A percentile compares a stretch with the other conserved stretches of the same genome.
phyloP scores from a whole-genome alignment of 495 filamentous ascomycete species.

The Cercophora sp. region DNA sequence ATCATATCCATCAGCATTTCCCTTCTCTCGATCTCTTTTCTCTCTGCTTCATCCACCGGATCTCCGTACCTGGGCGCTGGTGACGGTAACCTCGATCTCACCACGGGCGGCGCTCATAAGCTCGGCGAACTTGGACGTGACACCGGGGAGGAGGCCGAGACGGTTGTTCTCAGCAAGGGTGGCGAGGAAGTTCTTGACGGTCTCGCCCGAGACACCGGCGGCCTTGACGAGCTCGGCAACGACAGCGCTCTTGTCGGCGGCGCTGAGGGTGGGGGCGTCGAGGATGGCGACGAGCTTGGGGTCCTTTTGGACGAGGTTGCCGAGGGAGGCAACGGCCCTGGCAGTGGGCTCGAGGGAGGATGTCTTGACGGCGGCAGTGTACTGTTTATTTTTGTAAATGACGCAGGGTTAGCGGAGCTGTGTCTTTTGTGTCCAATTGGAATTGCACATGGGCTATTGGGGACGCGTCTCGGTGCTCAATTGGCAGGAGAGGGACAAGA shows the following conservation, averaged over 20 bases:
- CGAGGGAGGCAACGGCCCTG: conserved; percentile 67
- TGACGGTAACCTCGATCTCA: conserved; percentile 89
- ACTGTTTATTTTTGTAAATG: conserved; percentile 53
- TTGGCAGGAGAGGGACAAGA: neutral
- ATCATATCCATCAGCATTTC: neutral
- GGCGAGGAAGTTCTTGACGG: conserved; percentile 87
- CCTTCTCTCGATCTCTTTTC: neutral
- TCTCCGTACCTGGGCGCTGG: conserved; percentile 74
- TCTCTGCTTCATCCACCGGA: too few relatives aligned
- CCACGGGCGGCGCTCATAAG: conserved; percentile 86
- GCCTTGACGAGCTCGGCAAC: conserved; percentile 79
- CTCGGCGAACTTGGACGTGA: conserved; percentile 80
- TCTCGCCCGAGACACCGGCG: conserved; percentile 64
- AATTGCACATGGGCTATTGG: too few relatives aligned
- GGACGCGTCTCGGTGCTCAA: too few relatives aligned
- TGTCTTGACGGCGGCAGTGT: conserved; percentile 89
- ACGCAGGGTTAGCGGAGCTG: conserved; percentile 25
- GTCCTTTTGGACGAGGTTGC: conserved; percentile 71
- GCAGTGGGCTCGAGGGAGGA: conserved; percentile 76
- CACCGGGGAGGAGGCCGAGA: conserved; percentile 71
- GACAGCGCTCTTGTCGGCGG: conserved; percentile 76
- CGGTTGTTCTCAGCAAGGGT: conserved; percentile 96
- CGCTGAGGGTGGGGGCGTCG: conserved; percentile 70
- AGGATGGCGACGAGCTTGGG: conserved; percentile 72
- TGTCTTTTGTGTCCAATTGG: too few relatives aligned